These are phyloP conservation scores for Diaporthe citri DNA, from an alignment of 2,329 filamentous ascomycete genomes.

Conservation along the genomic window DNA sequence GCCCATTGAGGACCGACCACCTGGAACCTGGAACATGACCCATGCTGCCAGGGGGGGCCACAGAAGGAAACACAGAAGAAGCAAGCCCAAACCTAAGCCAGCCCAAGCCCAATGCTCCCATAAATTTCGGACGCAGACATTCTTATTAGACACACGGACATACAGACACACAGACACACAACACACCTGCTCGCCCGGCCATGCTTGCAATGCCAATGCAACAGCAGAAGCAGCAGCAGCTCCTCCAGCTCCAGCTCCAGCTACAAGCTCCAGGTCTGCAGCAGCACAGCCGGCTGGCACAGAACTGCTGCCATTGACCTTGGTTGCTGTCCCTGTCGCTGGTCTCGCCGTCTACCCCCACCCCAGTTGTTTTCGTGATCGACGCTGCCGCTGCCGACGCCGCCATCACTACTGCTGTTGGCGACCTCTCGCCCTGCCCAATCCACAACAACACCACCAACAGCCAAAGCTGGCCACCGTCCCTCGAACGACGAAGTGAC, in stretches of 20 bases:
- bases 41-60: not conserved
- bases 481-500: not conserved
- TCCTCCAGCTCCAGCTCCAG: not conserved
- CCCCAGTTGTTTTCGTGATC: not conserved
- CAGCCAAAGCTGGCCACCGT: not conserved
- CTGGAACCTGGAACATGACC: not conserved
- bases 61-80: slow-evolving; percentile 1
- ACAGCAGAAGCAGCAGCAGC: not conserved
- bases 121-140: slow-evolving; percentile 12
- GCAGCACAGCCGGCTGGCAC: not conserved
- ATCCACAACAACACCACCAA: not conserved
- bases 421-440: not conserved
- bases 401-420: not conserved
- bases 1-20: not conserved
- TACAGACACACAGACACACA: not conserved
- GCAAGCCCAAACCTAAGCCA: slow-evolving; percentile 11
- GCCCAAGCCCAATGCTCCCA: slow-evolving; percentile 24
- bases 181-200: not conserved
- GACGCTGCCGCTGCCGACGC: not conserved
- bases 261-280: slow-evolving; percentile 2
- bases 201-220: slow-evolving; percentile 25
- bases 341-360: not conserved
- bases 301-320: not conserved
- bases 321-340: slow-evolving; percentile 3
- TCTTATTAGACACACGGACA: not conserved